Conservation (phyloP, 495 filamentous ascomycete genomes). For the Trichoderma orchidacearum region DNA sequence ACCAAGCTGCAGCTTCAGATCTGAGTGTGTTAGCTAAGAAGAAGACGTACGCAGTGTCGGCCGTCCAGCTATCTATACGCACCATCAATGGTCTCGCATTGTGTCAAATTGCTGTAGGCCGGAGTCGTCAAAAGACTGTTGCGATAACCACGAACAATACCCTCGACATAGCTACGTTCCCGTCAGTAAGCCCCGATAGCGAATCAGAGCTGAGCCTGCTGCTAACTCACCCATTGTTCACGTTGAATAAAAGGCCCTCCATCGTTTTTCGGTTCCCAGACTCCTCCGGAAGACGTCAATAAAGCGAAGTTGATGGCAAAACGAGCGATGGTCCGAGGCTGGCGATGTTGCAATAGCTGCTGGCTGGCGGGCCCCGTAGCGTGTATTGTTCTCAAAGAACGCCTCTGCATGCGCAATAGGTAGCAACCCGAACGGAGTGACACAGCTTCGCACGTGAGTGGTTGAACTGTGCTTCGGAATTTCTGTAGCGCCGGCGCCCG, state of each 20-base stretch:
- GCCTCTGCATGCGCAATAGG: neutral
- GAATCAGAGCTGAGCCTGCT: neutral
- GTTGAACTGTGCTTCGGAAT: neutral
- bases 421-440: no score
- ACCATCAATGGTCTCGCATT: slow-evolving; percentile 99
- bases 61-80: slow-evolving; percentile 11
- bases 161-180: slow-evolving; percentile 70
- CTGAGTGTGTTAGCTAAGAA: slow-evolving; percentile 29
- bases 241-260: slow-evolving; percentile 95
- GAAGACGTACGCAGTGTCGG: no score
- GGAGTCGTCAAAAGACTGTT: slow-evolving; percentile 81
- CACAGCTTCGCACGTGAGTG: neutral
- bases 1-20: slow-evolving; percentile 93
- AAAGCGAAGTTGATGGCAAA: neutral
- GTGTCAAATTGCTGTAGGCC: slow-evolving; percentile 91
- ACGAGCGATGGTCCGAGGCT: neutral
- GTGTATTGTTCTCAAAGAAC: slow-evolving; percentile 3
- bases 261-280: slow-evolving; percentile 30
- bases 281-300: neutral
- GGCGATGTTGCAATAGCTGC: neutral
- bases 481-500: neutral
- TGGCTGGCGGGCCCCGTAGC: no score
- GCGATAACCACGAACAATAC: slow-evolving; percentile 91
- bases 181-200: neutral
- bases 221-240: slow-evolving; percentile 84